Evolutionary conservation across 768 basidiomycete genomes (phyloP).

Genomic region (Amanita inopinata): DNA sequence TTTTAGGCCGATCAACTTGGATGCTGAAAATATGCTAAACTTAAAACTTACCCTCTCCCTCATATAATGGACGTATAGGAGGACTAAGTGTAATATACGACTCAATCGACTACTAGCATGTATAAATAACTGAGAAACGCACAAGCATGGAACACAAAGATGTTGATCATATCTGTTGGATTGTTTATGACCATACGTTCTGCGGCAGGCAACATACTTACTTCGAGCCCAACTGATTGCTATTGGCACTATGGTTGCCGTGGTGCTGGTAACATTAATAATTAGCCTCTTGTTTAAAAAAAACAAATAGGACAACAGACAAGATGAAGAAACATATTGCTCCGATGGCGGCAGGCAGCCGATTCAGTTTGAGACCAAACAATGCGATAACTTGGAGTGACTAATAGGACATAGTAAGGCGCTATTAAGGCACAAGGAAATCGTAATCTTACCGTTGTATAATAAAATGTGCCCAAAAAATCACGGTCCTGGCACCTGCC

Average conservation of each 20-base stretch:
- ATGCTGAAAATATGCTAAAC: too few species aligned
- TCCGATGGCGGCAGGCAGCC: slow-evolving; percentile 57
- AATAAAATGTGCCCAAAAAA: slow-evolving; percentile 40
- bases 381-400: slow-evolving; percentile 59
- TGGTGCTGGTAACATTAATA: slow-evolving; percentile 19
- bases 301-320: slow-evolving; percentile 19
- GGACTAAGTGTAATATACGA: slow-evolving; percentile 33
- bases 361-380: slow-evolving; percentile 59
- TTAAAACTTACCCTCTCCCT: slow-evolving; percentile 45
- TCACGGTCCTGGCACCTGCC: slow-evolving; percentile 30
- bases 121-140: neutral
- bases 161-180: slow-evolving; percentile 50
- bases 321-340: slow-evolving; percentile 44
- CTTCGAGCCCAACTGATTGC: slow-evolving; percentile 24
- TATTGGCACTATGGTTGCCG: slow-evolving; percentile 29
- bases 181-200: slow-evolving; percentile 1
- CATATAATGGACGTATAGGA: slow-evolving; percentile 69
- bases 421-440: neutral
- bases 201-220: slow-evolving; percentile 15
- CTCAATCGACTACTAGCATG: slow-evolving; percentile 11
- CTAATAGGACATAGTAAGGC: slow-evolving; percentile 13
- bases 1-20: too few species aligned
- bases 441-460: slow-evolving; percentile 26
- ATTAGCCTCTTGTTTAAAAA: neutral
- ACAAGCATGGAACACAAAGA: slow-evolving; percentile 67